phyloP scores from a whole-genome alignment of 2,329 filamentous ascomycete genomes.

The Dothistroma septosporum region DNA sequence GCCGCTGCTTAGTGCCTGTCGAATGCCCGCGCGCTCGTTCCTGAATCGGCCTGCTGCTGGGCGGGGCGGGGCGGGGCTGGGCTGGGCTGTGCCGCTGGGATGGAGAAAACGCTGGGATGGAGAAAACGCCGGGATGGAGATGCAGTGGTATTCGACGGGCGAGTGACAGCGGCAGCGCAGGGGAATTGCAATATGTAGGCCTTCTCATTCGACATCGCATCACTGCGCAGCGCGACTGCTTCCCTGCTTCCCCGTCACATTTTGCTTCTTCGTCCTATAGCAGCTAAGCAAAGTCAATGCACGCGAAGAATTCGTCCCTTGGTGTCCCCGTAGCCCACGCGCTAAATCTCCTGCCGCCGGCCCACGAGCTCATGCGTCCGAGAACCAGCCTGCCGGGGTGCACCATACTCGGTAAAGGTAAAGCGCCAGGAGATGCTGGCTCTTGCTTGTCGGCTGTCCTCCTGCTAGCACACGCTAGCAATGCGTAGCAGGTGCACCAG shows the following conservation, averaged over 20 bases:
- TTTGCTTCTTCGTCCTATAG: not conserved
- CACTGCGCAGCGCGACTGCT: not conserved
- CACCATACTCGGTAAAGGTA: not conserved
- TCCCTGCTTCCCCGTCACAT: not conserved
- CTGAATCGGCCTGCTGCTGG: too few relatives aligned
- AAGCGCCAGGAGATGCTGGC: not conserved
- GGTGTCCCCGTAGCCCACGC: not conserved
- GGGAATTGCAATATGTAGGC: not conserved
- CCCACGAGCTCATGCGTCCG: not conserved
- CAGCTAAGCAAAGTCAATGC: not conserved
- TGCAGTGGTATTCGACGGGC: not conserved
- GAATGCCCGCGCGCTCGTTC: not conserved
- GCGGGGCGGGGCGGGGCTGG: too few relatives aligned
- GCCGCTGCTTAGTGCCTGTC: not conserved
- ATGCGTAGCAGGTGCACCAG: not conserved
- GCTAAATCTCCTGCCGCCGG: not conserved
- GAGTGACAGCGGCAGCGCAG: not conserved
- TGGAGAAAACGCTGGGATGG: too few relatives aligned
- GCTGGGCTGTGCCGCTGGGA: too few relatives aligned
- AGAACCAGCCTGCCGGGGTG: not conserved
- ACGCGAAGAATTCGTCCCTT: not conserved
- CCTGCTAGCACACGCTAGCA: too few relatives aligned
- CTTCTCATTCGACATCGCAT: not conserved
- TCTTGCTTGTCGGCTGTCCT: not conserved
- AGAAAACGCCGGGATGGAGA: too few relatives aligned